These are phyloP conservation scores for Parietichytrium sp. DNA, from an alignment of 108 stramenopile genomes.

Conservation along the genomic window DNA sequence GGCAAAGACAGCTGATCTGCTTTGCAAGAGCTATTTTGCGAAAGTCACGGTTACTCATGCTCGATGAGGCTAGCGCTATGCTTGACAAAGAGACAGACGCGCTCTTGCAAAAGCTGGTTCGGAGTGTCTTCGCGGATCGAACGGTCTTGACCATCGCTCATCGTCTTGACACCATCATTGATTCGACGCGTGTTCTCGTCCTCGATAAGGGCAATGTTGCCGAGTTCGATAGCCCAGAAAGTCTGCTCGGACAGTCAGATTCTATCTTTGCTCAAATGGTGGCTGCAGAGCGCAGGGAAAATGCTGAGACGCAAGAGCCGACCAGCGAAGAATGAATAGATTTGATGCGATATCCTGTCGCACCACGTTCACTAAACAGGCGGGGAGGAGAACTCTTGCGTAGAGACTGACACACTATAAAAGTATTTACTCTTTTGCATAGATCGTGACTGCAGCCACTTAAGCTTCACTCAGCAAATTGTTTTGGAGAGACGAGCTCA, in stretches of 20 bases:
- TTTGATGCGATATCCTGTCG: no score
- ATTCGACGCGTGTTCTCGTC: constrained; percentile 82
- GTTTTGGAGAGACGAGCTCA: no score
- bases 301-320: no score
- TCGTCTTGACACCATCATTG: constrained; percentile 91
- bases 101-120: constrained; percentile 74
- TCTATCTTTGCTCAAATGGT: constrained; percentile 36
- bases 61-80: constrained; percentile 89
- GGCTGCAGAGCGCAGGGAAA: not conserved
- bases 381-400: no score
- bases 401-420: no score
- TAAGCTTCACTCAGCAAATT: no score
- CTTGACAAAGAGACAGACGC: constrained; percentile 86
- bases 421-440: no score
- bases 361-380: no score
- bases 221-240: constrained; percentile 57
- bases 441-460: no score
- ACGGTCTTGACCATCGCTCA: constrained; percentile 89
- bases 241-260: constrained; percentile 58
- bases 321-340: no score
- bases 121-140: constrained; percentile 65
- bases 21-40: constrained; percentile 89
- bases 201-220: constrained; percentile 79
- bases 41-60: constrained; percentile 70
- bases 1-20: constrained; percentile 90